Evolutionary conservation across 2,329 filamentous ascomycete genomes (phyloP).

Genomic region (Aureobasidium leucospermi): DNA sequence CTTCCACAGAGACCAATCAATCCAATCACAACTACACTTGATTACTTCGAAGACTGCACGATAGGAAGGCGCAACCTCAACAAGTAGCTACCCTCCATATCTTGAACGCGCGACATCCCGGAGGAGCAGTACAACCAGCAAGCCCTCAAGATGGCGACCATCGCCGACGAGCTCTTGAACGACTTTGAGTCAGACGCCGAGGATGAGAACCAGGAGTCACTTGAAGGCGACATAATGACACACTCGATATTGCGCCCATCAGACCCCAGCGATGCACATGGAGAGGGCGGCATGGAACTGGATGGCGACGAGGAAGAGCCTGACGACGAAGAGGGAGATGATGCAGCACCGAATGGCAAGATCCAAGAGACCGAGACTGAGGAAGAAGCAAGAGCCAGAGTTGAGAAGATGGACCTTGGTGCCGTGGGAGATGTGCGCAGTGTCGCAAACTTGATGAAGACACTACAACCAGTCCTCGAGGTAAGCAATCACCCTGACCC

Average conservation of each 20-base stretch:
- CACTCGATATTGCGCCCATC: conserved; percentile 8
- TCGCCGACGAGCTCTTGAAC: conserved; percentile 86
- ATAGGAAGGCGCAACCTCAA: neutral
- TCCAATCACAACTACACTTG: neutral
- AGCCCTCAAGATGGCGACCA: conserved; percentile 63
- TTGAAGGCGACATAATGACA: conserved; percentile 10
- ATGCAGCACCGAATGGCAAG: conserved; percentile 49
- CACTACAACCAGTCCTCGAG: conserved; percentile 71
- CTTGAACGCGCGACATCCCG: neutral
- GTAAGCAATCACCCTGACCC: conserved; percentile 48
- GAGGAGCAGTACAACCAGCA: neutral
- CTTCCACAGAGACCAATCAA: neutral
- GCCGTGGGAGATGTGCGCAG: conserved; percentile 69
- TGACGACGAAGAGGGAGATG: conserved; percentile 36
- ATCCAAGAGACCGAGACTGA: conserved; percentile 53
- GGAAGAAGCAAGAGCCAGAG: conserved; percentile 65
- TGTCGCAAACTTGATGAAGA: conserved; percentile 74
- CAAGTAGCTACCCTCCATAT: neutral
- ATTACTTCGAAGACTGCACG: no score
- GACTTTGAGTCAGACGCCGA: conserved; percentile 82
- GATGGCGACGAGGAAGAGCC: conserved; percentile 44
- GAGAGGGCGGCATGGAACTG: conserved; percentile 42
- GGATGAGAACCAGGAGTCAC: conserved; percentile 36
- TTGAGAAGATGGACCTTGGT: conserved; percentile 75
- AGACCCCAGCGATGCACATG: conserved; percentile 18